These are phyloP conservation scores for Naganishia sp. DNA, from an alignment of 1,284 basidiomycete species.

Conservation along the genomic window DNA sequence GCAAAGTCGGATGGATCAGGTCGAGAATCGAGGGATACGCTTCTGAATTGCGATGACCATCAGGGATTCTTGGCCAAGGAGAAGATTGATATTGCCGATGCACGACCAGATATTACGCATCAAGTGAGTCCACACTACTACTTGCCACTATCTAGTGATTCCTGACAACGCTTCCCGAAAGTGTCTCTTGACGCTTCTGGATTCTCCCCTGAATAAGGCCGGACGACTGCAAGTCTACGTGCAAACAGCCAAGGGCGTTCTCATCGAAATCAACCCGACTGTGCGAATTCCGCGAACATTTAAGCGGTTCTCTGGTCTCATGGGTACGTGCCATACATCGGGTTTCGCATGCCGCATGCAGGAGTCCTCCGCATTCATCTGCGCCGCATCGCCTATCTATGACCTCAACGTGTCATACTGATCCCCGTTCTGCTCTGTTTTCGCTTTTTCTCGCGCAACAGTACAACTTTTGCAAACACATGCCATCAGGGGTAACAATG, in stretches of 20 bases:
- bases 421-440: conserved; percentile 1
- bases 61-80: conserved; percentile 98
- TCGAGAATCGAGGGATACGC: conserved; percentile 82
- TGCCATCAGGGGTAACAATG: conserved; percentile 91
- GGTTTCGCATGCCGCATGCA: conserved; percentile 1
- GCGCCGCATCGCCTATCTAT: conserved; percentile 4
- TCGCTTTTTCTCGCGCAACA: conserved; percentile 46
- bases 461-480: conserved; percentile 97
- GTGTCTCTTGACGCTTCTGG: conserved; percentile 94
- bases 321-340: conserved; percentile 67
- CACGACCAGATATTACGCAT: conserved; percentile 96
- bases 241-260: conserved; percentile 91
- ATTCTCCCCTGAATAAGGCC: conserved; percentile 97
- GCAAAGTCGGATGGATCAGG: conserved; percentile 58
- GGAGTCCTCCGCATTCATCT: conserved; percentile 10
- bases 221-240: conserved; percentile 97
- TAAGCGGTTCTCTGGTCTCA: conserved; percentile 96
- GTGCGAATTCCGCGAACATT: conserved; percentile 97
- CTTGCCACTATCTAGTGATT: not conserved
- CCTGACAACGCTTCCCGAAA: conserved; percentile 46
- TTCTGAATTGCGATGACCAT: conserved; percentile 98
- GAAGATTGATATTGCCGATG: conserved; percentile 95
- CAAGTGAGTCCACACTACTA: conserved; percentile 63
- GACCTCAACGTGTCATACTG: conserved; percentile 34
- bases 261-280: conserved; percentile 98